A percentile compares a stretch with the other conserved stretches of the same genome.
Evolutionary conservation across 768 basidiomycete genomes (phyloP).

Genomic region (Cystoderma amianthinum): DNA sequence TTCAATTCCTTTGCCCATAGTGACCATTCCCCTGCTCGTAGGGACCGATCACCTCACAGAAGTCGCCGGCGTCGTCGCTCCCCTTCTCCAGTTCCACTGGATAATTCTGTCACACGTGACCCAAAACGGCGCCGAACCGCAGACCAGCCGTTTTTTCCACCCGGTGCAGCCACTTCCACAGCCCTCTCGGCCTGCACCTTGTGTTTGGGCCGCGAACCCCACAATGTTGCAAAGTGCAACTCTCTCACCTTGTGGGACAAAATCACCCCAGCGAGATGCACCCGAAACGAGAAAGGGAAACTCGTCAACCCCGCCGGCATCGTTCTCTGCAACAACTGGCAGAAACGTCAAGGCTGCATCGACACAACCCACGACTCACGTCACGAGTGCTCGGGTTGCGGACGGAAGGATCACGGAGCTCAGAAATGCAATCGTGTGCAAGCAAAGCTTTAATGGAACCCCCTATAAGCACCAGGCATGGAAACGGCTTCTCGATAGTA

Average conservation of each 20-base stretch:
- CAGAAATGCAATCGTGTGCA: slow-evolving; percentile 1
- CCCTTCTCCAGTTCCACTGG: too few species aligned
- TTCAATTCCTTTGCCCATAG: too few species aligned
- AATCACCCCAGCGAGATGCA: not conserved
- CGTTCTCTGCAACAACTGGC: not conserved
- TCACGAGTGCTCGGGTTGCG: slow-evolving; percentile 3
- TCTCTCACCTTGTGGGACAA: not conserved
- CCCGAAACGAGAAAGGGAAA: not conserved
- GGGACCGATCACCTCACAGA: too few species aligned
- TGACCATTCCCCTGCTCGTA: too few species aligned
- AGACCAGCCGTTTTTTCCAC: not conserved
- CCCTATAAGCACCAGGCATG: not conserved
- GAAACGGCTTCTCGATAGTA: not conserved
- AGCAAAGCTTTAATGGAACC: not conserved
- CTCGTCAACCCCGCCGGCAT: not conserved
- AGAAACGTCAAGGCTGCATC: not conserved
- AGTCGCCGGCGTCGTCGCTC: too few species aligned
- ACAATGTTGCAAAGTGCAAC: not conserved
- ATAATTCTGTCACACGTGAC: not conserved
- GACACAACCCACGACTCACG: not conserved
- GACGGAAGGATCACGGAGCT: not conserved
- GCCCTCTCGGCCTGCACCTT: not conserved
- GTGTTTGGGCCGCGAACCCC: not conserved
- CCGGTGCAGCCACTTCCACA: not conserved
- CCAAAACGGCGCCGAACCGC: not conserved